Base-by-base conservation (phyloP, 2,329 filamentous ascomycete genomes). In the Hawksworthiomyces lignivorus region DNA sequence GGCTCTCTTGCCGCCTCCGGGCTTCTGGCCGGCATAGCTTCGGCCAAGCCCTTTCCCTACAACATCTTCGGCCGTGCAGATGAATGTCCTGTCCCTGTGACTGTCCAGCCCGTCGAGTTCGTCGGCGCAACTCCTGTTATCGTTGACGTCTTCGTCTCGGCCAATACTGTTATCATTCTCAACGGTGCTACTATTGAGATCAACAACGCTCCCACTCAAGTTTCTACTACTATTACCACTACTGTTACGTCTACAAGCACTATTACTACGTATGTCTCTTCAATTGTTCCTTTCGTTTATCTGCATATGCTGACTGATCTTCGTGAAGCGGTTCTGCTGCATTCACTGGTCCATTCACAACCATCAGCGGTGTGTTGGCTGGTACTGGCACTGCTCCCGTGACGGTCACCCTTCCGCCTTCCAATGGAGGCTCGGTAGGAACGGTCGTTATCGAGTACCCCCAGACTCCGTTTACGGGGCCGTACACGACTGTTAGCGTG, bases 61-160 rank as follows among this genome's bases (percentile, higher is more conserved):
- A 30, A 46, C 12, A 10, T 15, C n/a, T 36, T 33, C 22, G 32
- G 22, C 14, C n/a, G n/a, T n/a, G 31, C 39, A 4, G 42, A 45
- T 3, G 19, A 22, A 14, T 50, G 48, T 17, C 48, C 50, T 1
- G 37, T 27, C 5, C 44, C 47, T 4, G 43, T 46, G 4, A 41
- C 35, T 2, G 18, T 52, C 2, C 50, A 52, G 39, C 50, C 50
- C 6, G 33, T 50, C 24, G 44, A 50, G 26, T n/a, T 49, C 5
- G n/a, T 49, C 10, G 44, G 39, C 5, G 17, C 26, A 26, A 41
- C 40, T 9, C 46, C 48, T 2, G 18, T 49, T 1, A 21, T 48
- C 10, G 8, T 50, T 7, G 38, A 49, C 20, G 19, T 36, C 14
- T 42, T 7, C 14, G 24, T 50, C 8, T 15, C 32, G 5, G 22